Percentiles rank a stretch among this genome's conserved stretches.
These are phyloP conservation scores for Mucor lusitanicus DNA, from an alignment of 371 early-diverging fungal genomes.

Conservation along the genomic window DNA sequence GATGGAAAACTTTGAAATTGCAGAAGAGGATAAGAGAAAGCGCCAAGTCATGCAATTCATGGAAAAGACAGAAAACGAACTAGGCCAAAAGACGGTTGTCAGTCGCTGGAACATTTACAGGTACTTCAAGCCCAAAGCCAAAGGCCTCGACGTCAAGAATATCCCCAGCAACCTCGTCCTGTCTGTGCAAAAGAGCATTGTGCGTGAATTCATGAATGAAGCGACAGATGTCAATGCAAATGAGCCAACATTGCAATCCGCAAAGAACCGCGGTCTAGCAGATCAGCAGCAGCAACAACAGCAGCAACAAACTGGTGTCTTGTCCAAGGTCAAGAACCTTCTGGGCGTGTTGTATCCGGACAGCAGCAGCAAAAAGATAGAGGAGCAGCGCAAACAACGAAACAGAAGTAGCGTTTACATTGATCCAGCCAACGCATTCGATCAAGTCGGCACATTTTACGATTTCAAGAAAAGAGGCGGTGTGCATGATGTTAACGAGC, in stretches of 20 bases:
- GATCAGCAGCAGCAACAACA: not conserved
- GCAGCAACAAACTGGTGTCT: not conserved
- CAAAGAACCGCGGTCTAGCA: not conserved
- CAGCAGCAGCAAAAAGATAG: not conserved
- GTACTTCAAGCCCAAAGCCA: constrained; percentile 56
- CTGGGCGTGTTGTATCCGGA: constrained; percentile 6
- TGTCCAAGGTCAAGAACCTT: constrained; percentile 9
- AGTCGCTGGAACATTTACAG: constrained; percentile 56
- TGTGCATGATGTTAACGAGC: constrained; percentile 13
- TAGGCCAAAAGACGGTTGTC: constrained; percentile 43
- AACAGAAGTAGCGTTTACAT: constrained; percentile 15
- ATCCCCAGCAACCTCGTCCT: constrained; percentile 44
- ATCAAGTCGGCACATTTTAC: constrained; percentile 32
- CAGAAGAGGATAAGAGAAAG: constrained; percentile 58
- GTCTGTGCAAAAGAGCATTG: constrained; percentile 50
- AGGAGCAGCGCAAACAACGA: not conserved
- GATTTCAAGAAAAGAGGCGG: constrained; percentile 19
- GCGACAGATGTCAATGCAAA: not conserved
- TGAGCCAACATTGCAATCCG: not conserved
- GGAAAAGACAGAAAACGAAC: constrained; percentile 39
- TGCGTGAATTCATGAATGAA: constrained; percentile 54
- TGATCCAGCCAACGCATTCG: constrained; percentile 17
- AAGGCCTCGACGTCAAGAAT: constrained; percentile 44
- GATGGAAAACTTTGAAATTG: constrained; percentile 71
- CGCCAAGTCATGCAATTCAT: constrained; percentile 57